phyloP scores from a whole-genome alignment of 2,329 filamentous ascomycete species.

The Xylaria hypoxylon region DNA sequence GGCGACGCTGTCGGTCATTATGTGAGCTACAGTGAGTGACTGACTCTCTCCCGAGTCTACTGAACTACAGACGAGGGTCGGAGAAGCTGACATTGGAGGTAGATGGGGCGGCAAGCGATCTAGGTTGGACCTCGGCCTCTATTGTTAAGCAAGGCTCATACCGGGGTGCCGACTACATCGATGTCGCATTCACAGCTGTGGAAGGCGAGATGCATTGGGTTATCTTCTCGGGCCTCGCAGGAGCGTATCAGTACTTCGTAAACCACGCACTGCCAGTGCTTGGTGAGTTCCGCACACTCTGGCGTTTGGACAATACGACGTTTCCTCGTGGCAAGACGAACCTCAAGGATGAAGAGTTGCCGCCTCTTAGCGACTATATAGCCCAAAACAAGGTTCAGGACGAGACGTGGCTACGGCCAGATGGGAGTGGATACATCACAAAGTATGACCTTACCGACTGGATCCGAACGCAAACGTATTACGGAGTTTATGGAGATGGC shows the following conservation, averaged over 20 bases:
- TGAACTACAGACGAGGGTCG: not conserved
- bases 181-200: slow-evolving; percentile 59
- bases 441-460: slow-evolving; percentile 60
- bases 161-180: slow-evolving; percentile 57
- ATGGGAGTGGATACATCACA: slow-evolving; percentile 61
- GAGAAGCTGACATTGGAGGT: not conserved
- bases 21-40: slow-evolving; percentile 49
- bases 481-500: slow-evolving; percentile 62
- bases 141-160: slow-evolving; percentile 52
- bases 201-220: slow-evolving; percentile 66
- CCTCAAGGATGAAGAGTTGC: slow-evolving; percentile 59
- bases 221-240: slow-evolving; percentile 59
- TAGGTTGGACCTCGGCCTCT: slow-evolving; percentile 60
- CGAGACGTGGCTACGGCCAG: slow-evolving; percentile 62
- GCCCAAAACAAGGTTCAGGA: slow-evolving; percentile 63
- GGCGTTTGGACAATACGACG: slow-evolving; percentile 61
- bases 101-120: slow-evolving; percentile 61
- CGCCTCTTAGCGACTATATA: slow-evolving; percentile 57
- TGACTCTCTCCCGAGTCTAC: too few species aligned
- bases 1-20: slow-evolving; percentile 50
- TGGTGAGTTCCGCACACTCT: slow-evolving; percentile 63
- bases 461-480: slow-evolving; percentile 56
- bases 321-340: slow-evolving; percentile 61
- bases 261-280: slow-evolving; percentile 61
- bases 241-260: slow-evolving; percentile 68